Percentiles rank a stretch among this genome's conserved stretches.
Evolutionary conservation across 805 yeast species (phyloP).

Genomic region (Candida ovalis): DNA sequence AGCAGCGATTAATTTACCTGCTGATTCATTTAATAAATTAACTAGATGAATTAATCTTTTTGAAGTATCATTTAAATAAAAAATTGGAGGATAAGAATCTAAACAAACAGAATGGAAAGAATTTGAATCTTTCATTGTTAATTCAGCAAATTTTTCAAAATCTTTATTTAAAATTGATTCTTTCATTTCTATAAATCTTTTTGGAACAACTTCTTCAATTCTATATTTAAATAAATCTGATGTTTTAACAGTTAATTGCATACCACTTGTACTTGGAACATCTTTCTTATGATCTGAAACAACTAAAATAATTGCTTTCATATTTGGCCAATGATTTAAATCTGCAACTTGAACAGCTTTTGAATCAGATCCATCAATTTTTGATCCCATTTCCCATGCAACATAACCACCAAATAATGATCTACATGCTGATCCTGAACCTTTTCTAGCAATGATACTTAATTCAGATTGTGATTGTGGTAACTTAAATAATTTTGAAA

Average conservation of each 20-base stretch:
- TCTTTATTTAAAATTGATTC: conserved; percentile 67
- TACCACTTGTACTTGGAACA: conserved; percentile 90
- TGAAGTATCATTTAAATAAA: conserved; percentile 88
- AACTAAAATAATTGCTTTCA: conserved; percentile 89
- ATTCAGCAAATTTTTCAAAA: conserved; percentile 76
- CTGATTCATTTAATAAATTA: conserved; percentile 68
- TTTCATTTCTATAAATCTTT: conserved; percentile 79
- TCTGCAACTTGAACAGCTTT: conserved; percentile 92
- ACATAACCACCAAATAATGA: conserved; percentile 96
- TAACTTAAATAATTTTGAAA: conserved; percentile 77
- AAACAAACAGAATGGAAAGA: conserved; percentile 98
- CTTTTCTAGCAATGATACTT: conserved; percentile 93
- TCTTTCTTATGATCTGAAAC: conserved; percentile 93
- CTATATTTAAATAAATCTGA: conserved; percentile 84
- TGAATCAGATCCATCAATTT: conserved; percentile 81
- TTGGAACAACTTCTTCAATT: conserved; percentile 78
- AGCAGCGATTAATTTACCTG: conserved; percentile 77
- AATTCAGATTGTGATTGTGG: conserved; percentile 84
- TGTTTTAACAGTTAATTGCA: conserved; percentile 92
- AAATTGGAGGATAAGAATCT: conserved; percentile 94
- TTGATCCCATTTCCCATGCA: conserved; percentile 96
- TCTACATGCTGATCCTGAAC: conserved; percentile 98
- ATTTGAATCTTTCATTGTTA: conserved; percentile 95
- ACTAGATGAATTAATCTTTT: conserved; percentile 74
- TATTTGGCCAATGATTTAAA: conserved; percentile 80